Conservation (phyloP, 192 early-diverging fungal genomes). For the Pilaira anomala region DNA sequence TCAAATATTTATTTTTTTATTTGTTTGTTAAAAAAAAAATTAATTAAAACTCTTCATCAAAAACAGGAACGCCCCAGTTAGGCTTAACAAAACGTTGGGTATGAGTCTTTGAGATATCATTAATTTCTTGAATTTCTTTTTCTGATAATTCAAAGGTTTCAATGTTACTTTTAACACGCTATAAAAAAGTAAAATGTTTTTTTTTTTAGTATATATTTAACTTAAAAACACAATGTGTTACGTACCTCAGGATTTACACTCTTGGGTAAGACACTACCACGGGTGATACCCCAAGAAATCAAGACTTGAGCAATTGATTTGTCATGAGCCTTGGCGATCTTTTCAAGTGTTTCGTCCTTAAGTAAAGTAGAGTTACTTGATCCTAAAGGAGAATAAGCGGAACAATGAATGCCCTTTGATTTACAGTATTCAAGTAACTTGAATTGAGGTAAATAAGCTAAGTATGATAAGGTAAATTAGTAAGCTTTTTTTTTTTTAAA, state of each 20-base stretch:
- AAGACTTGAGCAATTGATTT: constrained; percentile 70
- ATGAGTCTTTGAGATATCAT: constrained; percentile 34
- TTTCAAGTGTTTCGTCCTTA: constrained; percentile 42
- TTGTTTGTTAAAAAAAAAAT: no score
- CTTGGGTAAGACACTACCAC: constrained; percentile 85
- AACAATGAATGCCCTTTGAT: constrained; percentile 65
- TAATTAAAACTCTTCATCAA: constrained; percentile 28
- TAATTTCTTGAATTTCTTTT: constrained; percentile 42
- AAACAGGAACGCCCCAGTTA: constrained; percentile 35
- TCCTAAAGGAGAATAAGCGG: constrained; percentile 86
- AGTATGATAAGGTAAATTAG: constrained; percentile 9
- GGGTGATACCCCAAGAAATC: constrained; percentile 76
- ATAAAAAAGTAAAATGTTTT: not conserved
- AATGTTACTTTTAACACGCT: constrained; percentile 61
- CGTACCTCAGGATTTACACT: constrained; percentile 52
- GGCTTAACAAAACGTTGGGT: constrained; percentile 29
- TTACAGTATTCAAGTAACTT: constrained; percentile 74
- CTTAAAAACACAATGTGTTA: not conserved
- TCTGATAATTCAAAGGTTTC: constrained; percentile 43
- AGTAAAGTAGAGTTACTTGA: constrained; percentile 28
- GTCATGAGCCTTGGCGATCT: constrained; percentile 67
- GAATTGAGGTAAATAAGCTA: constrained; percentile 40
- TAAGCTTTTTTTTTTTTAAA: not conserved
- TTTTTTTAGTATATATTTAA: not conserved
- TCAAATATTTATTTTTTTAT: no score